Base-by-base conservation (phyloP, 208 protist species). In the Trypanosoma melophagium region DNA sequence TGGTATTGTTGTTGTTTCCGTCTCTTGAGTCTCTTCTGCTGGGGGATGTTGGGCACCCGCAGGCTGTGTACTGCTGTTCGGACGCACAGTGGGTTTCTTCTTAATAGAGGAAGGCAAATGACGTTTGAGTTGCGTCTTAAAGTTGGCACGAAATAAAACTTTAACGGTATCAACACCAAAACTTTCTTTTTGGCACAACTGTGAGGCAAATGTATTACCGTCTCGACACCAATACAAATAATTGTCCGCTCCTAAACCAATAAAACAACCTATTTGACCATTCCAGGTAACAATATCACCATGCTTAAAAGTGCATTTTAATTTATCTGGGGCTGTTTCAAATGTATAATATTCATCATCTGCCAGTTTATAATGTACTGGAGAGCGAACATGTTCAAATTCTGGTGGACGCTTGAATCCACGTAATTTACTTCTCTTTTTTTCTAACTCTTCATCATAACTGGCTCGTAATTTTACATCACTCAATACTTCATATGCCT, bases 401-500 rank as follows among this genome's bases (percentile, higher is more conserved):
- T 76, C 71, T 1, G 77, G 69, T 0, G 91, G 91, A 0, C 79
- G 76, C 57, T 81, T 81, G 50, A 94, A 94, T 22, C 79, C 77
- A 16, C 69, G 68, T 58, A 89, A 51, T 47, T 71, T 78, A 56
- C 67, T 68, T n/a, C 67, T 38, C 51, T 79, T 60, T 55, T 70
- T 66, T 12, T 31, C 22, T 25, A 88, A 21, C 1, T 82, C 69
- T 3, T 60, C 61, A 52, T 99, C 98, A 78, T 99, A 99, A 17
- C 92, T 58, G 24, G 82, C 45, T 24, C 97, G 87, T 62, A 95
- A 96, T 45, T 97, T 55, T n/a, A 52, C 40, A 63, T 99, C 83
- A 14, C 70, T 78, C 1, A 99, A 83, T 13, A 99, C 82, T 55
- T 99, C 97, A 69, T 99, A 99, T 7, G 98, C 98, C 12, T 89